phyloP scores from a whole-genome alignment of 345 rosid species.

The Luvunga scandens region DNA sequence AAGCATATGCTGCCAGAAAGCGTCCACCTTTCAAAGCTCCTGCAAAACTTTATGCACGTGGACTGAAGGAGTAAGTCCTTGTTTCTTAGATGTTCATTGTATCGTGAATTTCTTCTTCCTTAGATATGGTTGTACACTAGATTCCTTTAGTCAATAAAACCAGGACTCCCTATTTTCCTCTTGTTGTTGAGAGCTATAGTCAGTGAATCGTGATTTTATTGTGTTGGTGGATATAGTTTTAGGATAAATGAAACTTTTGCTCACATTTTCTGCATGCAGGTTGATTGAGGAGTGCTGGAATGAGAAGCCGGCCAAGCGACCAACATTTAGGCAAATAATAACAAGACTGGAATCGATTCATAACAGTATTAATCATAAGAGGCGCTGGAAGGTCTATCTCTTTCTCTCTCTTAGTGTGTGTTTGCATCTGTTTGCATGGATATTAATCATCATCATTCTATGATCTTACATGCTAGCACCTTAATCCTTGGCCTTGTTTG shows the following conservation, averaged over 20 bases:
- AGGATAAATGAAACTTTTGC: background rate
- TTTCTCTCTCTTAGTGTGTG: conserved; percentile 1
- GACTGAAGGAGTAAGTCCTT: conserved; percentile 67
- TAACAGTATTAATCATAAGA: conserved; percentile 50
- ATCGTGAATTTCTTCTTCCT: background rate
- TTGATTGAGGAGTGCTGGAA: conserved; percentile 90
- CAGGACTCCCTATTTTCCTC: too few species aligned
- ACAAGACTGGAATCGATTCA: conserved; percentile 56
- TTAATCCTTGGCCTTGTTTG: background rate
- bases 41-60: conserved; percentile 68
- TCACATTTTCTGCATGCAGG: conserved; percentile 38
- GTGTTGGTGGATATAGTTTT: background rate
- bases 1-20: conserved; percentile 42
- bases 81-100: conserved; percentile 9
- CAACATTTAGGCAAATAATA: conserved; percentile 72
- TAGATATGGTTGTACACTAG: background rate
- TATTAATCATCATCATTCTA: background rate
- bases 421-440: background rate
- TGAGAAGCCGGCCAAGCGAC: conserved; percentile 77
- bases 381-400: conserved; percentile 71
- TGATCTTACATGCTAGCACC: background rate
- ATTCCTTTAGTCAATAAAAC: background rate
- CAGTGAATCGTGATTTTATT: background rate
- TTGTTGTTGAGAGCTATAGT: background rate
- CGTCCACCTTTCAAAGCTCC: conserved; percentile 81